These are phyloP conservation scores for Coniochaeta hoffmannii DNA, from an alignment of 2,329 filamentous ascomycete genomes.

Conservation along the genomic window DNA sequence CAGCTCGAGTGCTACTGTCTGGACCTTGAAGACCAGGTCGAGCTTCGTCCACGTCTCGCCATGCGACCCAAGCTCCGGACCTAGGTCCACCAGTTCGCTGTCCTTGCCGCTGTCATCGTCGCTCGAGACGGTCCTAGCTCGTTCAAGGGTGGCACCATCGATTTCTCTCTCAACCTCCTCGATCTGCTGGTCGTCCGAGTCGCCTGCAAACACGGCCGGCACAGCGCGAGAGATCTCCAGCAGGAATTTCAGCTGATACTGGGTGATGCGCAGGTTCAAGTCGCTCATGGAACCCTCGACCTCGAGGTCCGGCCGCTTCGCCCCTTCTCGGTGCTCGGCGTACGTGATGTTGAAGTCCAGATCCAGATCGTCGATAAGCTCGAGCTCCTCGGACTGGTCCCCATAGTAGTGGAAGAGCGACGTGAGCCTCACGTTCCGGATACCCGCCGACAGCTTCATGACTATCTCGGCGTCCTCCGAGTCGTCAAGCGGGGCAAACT, in stretches of 20 bases:
- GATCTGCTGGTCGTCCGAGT: conserved; percentile 63
- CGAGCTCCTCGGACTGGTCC: conserved; percentile 71
- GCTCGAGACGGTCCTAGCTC: conserved; percentile 35
- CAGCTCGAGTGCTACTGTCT: conserved; percentile 81
- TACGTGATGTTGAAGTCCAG: conserved; percentile 89
- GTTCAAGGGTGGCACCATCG: conserved; percentile 45
- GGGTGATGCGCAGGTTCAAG: conserved; percentile 81
- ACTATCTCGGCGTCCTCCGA: conserved; percentile 64
- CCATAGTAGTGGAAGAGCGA: conserved; percentile 79
- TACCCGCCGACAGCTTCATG: conserved; percentile 85
- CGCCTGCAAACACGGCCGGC: conserved; percentile 76
- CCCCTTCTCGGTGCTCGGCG: conserved; percentile 71
- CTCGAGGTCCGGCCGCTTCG: conserved; percentile 81
- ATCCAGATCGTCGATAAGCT: conserved; percentile 96
- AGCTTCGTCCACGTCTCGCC: conserved; percentile 83
- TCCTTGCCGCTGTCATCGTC: conserved; percentile 27
- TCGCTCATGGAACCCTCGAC: conserved; percentile 89
- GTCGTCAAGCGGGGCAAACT: conserved; percentile 79
- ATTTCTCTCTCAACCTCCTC: conserved; percentile 71
- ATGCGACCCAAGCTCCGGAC: conserved; percentile 62
- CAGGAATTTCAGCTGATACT: conserved; percentile 84
- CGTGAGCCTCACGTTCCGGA: conserved; percentile 84
- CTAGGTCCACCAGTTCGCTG: conserved; percentile 43
- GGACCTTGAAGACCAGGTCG: conserved; percentile 83
- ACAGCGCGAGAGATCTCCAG: conserved; percentile 83